Evolutionary conservation across 2,329 filamentous ascomycete genomes (phyloP).

Genomic region (Fusarium falciforme): DNA sequence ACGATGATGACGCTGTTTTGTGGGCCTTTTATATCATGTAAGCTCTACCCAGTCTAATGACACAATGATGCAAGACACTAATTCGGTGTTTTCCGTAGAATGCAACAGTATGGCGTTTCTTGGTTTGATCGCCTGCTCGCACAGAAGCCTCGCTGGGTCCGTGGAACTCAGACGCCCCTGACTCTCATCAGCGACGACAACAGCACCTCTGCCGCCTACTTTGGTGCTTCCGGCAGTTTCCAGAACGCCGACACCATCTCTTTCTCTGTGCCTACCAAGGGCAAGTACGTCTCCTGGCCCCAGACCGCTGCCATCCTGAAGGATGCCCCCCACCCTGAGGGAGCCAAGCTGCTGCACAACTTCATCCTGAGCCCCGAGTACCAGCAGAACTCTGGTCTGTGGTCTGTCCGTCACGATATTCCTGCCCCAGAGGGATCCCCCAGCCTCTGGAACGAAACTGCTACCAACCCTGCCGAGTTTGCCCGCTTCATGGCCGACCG

Average conservation of each 20-base stretch:
- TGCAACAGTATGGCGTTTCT: conserved; percentile 53
- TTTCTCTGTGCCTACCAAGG: conserved; percentile 49
- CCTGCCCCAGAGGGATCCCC: conserved; percentile 43
- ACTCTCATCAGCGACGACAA: conserved; percentile 48
- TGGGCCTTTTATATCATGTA: conserved; percentile 62
- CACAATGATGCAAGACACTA: neutral
- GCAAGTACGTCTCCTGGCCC: conserved; percentile 59
- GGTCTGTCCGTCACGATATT: conserved; percentile 53
- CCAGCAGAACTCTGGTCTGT: conserved; percentile 45
- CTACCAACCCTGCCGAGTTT: conserved; percentile 54
- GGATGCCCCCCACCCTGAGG: conserved; percentile 61
- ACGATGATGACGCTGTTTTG: conserved; percentile 67
- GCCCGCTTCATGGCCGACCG: conserved; percentile 56
- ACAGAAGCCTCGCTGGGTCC: conserved; percentile 65
- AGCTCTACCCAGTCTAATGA: conserved; percentile 25
- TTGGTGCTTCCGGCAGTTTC: conserved; percentile 44
- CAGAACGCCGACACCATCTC: conserved; percentile 32
- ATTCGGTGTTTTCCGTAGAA: conserved; percentile 30
- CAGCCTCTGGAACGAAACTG: conserved; percentile 17
- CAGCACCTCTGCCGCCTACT: conserved; percentile 48
- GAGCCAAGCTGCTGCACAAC: conserved; percentile 62
- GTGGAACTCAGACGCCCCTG: conserved; percentile 58
- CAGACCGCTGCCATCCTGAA: conserved; percentile 61
- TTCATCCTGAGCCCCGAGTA: conserved; percentile 57
- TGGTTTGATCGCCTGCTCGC: conserved; percentile 61